Conservation (phyloP, 495 filamentous ascomycete species). For the Xylaria palmicola region DNA sequence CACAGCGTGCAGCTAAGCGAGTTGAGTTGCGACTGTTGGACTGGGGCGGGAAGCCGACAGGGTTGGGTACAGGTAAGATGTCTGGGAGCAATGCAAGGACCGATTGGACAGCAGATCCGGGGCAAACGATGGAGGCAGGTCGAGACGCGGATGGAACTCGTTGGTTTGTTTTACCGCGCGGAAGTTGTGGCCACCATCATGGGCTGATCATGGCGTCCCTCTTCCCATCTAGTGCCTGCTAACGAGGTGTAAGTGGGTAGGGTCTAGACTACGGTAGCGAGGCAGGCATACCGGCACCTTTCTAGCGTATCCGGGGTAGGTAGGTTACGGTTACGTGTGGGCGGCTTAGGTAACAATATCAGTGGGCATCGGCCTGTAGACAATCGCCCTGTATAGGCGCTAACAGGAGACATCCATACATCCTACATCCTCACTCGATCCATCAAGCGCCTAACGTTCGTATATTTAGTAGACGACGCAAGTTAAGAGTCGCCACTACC, state of each 20-base stretch:
- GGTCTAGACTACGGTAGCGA: background rate
- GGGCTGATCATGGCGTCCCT: conserved; percentile 5
- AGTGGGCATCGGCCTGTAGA: background rate
- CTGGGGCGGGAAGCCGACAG: conserved; percentile 8
- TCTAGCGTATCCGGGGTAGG: too few relatives aligned
- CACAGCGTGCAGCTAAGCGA: background rate
- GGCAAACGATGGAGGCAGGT: background rate
- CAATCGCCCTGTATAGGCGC: too few relatives aligned
- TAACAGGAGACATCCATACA: background rate
- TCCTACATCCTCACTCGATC: background rate
- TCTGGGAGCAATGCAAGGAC: conserved; percentile 3
- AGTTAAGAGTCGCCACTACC: background rate
- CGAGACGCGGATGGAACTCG: background rate
- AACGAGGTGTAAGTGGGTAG: background rate
- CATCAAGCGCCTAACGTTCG: conserved; percentile 5
- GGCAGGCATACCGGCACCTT: too few relatives aligned
- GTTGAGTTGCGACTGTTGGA: conserved; percentile 3
- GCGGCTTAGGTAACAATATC: background rate
- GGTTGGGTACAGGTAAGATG: conserved; percentile 1
- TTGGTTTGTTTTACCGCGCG: background rate
- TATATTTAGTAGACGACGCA: background rate
- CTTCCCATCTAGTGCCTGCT: too few relatives aligned
- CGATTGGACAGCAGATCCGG: conserved; percentile 20
- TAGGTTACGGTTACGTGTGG: too few relatives aligned
- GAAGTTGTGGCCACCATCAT: too few relatives aligned